Evolutionary conservation across 1,284 basidiomycete species (phyloP).

Genomic region (Pyrrhoderma noxium): DNA sequence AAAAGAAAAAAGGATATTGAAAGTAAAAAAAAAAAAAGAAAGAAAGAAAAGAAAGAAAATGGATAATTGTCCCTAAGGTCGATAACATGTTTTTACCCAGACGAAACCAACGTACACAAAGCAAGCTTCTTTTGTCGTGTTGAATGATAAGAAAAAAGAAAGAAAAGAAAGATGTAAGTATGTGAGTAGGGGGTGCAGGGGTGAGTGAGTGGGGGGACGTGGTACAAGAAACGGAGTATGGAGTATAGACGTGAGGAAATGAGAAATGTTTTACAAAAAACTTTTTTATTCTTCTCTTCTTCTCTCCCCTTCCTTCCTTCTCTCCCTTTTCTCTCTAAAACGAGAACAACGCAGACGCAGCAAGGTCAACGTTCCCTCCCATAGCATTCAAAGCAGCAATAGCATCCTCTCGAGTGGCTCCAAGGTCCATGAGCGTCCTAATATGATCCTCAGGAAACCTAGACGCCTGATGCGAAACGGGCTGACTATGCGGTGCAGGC

Average conservation of each 20-base stretch:
- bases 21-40: too few species aligned
- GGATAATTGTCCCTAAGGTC: too few species aligned
- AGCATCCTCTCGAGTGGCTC: conserved; percentile 70
- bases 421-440: conserved; percentile 59
- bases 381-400: conserved; percentile 71
- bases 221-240: neutral
- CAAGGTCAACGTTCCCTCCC: conserved; percentile 82
- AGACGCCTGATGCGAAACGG: conserved; percentile 18
- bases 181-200: too few species aligned
- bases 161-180: neutral
- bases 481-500: conserved; percentile 26
- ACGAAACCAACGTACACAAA: too few species aligned
- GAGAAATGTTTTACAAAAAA: neutral
- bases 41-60: neutral
- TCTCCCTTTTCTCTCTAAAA: too few species aligned
- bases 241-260: neutral
- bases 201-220: too few species aligned
- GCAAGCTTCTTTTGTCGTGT: too few species aligned
- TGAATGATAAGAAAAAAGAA: neutral
- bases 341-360: conserved; percentile 81
- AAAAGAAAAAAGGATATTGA: too few species aligned
- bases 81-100: too few species aligned
- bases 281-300: too few species aligned
- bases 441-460: conserved; percentile 48
- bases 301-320: too few species aligned